Base-by-base conservation (phyloP, 2,329 filamentous ascomycete genomes). In the Talaromyces sp. region DNA sequence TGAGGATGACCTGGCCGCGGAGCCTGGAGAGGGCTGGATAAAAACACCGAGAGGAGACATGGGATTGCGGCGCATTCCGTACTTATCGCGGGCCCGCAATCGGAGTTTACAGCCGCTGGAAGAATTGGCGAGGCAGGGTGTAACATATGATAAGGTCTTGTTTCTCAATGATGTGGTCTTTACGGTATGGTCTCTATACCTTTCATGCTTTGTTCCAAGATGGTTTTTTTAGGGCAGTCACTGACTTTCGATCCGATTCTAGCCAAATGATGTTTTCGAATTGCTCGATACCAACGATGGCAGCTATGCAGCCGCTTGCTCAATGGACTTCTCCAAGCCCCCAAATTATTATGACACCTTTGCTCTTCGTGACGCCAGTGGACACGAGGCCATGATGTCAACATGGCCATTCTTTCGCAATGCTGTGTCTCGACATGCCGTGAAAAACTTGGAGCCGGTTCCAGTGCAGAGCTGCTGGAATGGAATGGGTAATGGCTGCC, bases 291-390 rank as follows among this genome's bases (percentile, higher is more conserved):
- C 84, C 2, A 83, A 86, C 61, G 61, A 71, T 14, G 77, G 80
- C 5, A 64, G 74, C 14, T 91, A 90, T 61, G 82, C 85, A 3
- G 85, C 87, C 0, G 86, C 86, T 3, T 91, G 88, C 64, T 86
- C 86, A 0, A 73, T 89, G 32, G 88, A 91, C 71, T 90, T 86
- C 63, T 82, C 85, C 56, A 81, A 82, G 49, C 83, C 86, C 0
- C 83, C 87, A 57, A 78, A 82, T 36, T 89, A 85, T 66, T 91
- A 91, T 69, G 89, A 91, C 67, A 84, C 86, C 0, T 91, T 89
- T 67, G 88, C 87, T 1, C 83, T 86, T 17, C 80, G 88, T 13
- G 88, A 91, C 62, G 73, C 77, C 2, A 81, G 88, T 53, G 87
- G 87, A 1, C 81, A 82, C 60, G 80, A 81, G 24, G 80, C 84